phyloP scores from a whole-genome alignment of 140 eudicot genomes.

The Anethum foeniculum region DNA sequence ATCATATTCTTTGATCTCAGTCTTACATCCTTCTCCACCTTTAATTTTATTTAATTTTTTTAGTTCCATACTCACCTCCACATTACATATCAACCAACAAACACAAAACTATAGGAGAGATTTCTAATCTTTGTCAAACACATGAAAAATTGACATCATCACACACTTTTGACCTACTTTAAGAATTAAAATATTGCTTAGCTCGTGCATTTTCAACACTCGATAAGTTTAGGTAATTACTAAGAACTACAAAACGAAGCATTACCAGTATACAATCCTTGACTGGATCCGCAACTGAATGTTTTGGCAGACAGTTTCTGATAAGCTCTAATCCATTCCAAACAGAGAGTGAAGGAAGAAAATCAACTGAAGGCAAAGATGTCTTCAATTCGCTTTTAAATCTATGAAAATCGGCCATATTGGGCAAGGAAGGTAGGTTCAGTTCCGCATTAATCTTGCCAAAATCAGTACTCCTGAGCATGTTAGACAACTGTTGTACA shows the following conservation, averaged over 20 bases:
- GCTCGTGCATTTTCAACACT: background rate
- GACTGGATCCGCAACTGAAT: slow-evolving; percentile 43
- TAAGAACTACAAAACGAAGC: background rate
- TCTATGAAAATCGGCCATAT: slow-evolving; percentile 66
- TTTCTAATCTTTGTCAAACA: background rate
- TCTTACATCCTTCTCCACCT: background rate
- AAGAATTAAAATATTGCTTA: background rate
- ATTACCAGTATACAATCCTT: slow-evolving; percentile 73
- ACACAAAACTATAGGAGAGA: background rate
- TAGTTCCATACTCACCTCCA: background rate
- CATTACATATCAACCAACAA: background rate
- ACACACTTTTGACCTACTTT: background rate
- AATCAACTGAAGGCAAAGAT: slow-evolving; percentile 49
- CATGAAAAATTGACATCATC: background rate
- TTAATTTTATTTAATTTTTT: background rate
- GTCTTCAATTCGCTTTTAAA: slow-evolving; percentile 50
- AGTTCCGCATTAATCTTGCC: slow-evolving; percentile 56
- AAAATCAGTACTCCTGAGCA: slow-evolving; percentile 52
- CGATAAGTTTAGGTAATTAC: background rate
- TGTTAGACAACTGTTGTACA: slow-evolving; percentile 56
- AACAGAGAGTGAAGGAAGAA: slow-evolving; percentile 51
- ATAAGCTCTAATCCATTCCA: slow-evolving; percentile 81
- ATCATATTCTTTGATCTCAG: background rate
- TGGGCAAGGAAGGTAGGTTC: slow-evolving; percentile 70
- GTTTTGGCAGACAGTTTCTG: slow-evolving; percentile 75